These are phyloP conservation scores for Colletotrichum theobromicola DNA, from an alignment of 2,329 filamentous ascomycete genomes.

Conservation along the genomic window DNA sequence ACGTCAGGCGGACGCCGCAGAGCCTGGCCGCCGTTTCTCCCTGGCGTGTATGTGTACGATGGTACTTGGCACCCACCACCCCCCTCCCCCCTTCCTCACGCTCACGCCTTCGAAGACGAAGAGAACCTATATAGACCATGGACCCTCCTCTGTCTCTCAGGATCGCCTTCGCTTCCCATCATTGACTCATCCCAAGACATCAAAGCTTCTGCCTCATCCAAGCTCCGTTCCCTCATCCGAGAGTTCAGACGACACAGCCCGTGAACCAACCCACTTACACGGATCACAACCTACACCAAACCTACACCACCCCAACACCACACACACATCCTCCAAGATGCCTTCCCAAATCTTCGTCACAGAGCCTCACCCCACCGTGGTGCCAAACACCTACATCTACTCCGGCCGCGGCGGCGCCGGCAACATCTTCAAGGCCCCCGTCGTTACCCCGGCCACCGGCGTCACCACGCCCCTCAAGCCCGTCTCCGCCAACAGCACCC, in stretches of 20 bases:
- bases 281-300: not conserved
- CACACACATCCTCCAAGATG: slow-evolving; percentile 33
- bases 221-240: not conserved
- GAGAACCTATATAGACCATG: slow-evolving; percentile 16
- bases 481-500: slow-evolving; percentile 42
- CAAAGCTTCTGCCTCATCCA: not conserved
- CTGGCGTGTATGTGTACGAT: not conserved
- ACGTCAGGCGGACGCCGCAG: slow-evolving; percentile 16
- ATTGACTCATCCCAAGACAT: slow-evolving; percentile 13
- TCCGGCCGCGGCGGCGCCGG: slow-evolving; percentile 61
- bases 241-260: slow-evolving; percentile 7
- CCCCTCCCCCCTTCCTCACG: not conserved
- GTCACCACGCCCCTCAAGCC: slow-evolving; percentile 53
- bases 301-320: not conserved
- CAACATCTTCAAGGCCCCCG: slow-evolving; percentile 57
- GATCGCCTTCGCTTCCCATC: not conserved
- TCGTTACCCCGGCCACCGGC: slow-evolving; percentile 47
- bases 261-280: slow-evolving; percentile 12
- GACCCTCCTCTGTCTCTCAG: not conserved
- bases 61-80: slow-evolving; percentile 6
- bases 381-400: slow-evolving; percentile 53
- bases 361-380: slow-evolving; percentile 54
- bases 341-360: slow-evolving; percentile 49
- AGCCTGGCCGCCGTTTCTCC: not conserved
- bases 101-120: not conserved